A percentile compares a stretch with the other conserved stretches of the same genome.
These are phyloP conservation scores for Tetraselmis chui DNA, from an alignment of 139 green algal species.

Conservation along the genomic window DNA sequence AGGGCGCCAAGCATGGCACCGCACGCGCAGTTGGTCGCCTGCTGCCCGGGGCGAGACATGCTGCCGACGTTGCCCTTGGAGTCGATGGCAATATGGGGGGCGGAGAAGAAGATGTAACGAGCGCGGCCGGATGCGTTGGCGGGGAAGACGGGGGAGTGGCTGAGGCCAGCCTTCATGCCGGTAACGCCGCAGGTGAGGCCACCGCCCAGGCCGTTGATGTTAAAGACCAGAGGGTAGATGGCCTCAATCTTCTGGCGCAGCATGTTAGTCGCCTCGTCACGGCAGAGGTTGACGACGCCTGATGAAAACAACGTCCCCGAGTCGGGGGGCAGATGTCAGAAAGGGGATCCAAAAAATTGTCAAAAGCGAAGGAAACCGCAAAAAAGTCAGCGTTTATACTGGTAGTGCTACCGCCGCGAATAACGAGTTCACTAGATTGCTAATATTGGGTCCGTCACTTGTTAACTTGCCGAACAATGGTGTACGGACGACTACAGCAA, in stretches of 20 bases:
- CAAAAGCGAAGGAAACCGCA: not conserved
- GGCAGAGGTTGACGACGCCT: constrained; percentile 72
- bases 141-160: constrained; percentile 38
- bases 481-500: no score
- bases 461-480: no score
- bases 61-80: not conserved
- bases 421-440: no score
- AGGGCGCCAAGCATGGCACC: not conserved
- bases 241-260: constrained; percentile 70
- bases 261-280: constrained; percentile 74
- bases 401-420: not conserved
- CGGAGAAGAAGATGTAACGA: not conserved
- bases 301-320: not conserved
- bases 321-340: no score
- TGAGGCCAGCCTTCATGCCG: constrained; percentile 52
- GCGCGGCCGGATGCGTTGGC: no score
- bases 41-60: not conserved
- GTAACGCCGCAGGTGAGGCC: constrained; percentile 78
- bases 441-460: no score
- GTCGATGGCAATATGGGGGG: not conserved
- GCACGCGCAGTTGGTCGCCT: not conserved
- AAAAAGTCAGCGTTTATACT: not conserved
- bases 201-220: constrained; percentile 72
- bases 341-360: no score
- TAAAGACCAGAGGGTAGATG: constrained; percentile 69